Evolutionary conservation across 768 basidiomycete species (phyloP), one percentile per base, ranked within the genome.

Genomic region (Pulveroboletus sp.): DNA sequence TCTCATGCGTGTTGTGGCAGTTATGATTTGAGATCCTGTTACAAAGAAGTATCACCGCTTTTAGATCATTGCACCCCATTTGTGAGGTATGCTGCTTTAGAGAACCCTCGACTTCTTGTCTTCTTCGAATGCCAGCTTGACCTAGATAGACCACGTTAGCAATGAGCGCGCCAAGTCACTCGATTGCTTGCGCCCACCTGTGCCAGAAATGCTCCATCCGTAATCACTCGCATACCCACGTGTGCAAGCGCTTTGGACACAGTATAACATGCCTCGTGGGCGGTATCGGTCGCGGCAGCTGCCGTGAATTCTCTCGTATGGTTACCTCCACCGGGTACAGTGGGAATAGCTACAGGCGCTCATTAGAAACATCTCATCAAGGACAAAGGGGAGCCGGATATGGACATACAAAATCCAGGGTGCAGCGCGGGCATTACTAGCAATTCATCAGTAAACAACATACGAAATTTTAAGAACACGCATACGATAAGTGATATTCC

Each of bases 221-320:
- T 76, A 10, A 92, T 64, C 14, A 83, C 81, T 6, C 86, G 75
- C 23, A 88, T 70, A 1, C 85, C 90, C 1, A 80, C 79, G 13
- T 78, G 76, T 3, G 90, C 87, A 12, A 92, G 74, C 5, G 81
- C 84, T 57, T 86, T 87, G 19, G 83, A 79, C 4, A 89, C 75
- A 47, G 80, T 75, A 41, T 90, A 66, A 52, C 80, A 82, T 6
- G 82, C 85, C 23, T 80, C 70, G 52, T 91, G 90, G 0, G 88
- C 80, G 24, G 68, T 70, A 4, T 71, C 62, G 0, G 80, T 84
- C 0, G 78, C 73, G 0, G 87, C 87, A 0, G 87, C 70, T 17
- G 77, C 67, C n/a, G 78, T 69, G 61, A 92, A 92, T 12, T 70
- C 81, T 2, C 68, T 69, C 0, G 90, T 91, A 56, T 92, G 90